Evolutionary conservation across 352 stramenopile genomes (phyloP).

Genomic region (Globisporangium echinulatum): DNA sequence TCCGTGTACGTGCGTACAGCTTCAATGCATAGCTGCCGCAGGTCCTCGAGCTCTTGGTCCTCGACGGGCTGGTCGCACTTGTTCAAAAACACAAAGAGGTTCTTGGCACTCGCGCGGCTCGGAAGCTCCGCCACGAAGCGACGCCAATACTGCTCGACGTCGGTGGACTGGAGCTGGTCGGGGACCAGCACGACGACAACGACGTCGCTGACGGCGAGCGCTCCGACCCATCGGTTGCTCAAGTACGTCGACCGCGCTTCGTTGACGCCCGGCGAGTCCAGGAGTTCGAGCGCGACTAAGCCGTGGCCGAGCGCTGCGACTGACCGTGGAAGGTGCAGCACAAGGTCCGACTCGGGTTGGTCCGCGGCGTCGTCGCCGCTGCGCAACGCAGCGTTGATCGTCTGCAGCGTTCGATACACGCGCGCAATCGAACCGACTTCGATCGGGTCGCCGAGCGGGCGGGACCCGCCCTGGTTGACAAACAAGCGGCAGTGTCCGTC

Average conservation of each 20-base stretch:
- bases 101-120: neutral
- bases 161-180: neutral
- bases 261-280: neutral
- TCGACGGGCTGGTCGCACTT: neutral
- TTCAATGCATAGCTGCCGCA: neutral
- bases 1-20: neutral
- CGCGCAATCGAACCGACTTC: neutral
- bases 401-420: neutral
- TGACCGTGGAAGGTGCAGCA: neutral
- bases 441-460: neutral
- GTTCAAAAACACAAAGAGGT: slow-evolving; percentile 1
- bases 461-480: neutral
- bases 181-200: neutral
- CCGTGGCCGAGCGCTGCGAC: neutral
- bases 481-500: neutral
- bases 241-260: neutral
- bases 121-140: neutral
- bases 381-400: neutral
- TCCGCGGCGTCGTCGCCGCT: neutral
- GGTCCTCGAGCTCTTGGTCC: neutral
- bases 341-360: neutral
- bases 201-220: neutral
- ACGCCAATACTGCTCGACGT: neutral
- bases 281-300: neutral
- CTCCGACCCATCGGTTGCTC: neutral